Percentiles rank a stretch among this genome's conserved stretches.
These are phyloP conservation scores for Xerophyta viscosa DNA, from an alignment of 106 monocot genomes.

Conservation along the genomic window DNA sequence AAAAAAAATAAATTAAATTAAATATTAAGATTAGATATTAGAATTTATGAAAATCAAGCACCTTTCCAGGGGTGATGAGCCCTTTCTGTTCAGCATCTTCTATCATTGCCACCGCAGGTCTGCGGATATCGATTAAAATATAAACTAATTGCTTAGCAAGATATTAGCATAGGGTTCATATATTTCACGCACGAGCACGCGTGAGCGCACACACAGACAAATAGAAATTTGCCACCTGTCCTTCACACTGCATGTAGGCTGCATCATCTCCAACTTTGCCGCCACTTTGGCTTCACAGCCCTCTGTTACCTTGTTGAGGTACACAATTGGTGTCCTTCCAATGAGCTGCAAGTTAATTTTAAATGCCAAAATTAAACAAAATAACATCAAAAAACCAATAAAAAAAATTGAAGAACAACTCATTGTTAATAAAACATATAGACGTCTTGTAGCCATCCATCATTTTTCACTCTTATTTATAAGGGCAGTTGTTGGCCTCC, in stretches of 20 bases:
- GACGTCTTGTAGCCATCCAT: too few species aligned
- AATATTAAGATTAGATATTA: too few species aligned
- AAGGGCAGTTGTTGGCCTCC: too few species aligned
- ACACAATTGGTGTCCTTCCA: slow-evolving; percentile 79
- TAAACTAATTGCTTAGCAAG: not conserved
- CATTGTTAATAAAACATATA: too few species aligned
- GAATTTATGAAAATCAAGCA: too few species aligned
- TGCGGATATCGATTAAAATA: slow-evolving; percentile 7
- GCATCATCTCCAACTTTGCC: slow-evolving; percentile 72
- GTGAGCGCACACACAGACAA: too few species aligned
- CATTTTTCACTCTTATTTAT: too few species aligned
- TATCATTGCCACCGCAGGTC: slow-evolving; percentile 75
- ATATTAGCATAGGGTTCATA: not conserved
- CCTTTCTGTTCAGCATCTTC: slow-evolving; percentile 86
- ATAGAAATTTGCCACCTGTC: slow-evolving; percentile 41
- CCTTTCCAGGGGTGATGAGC: slow-evolving; percentile 89
- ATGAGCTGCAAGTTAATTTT: slow-evolving; percentile 40
- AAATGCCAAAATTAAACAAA: not conserved
- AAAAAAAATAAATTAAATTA: not conserved
- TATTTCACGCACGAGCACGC: not conserved
- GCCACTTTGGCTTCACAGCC: slow-evolving; percentile 67
- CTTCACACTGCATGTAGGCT: slow-evolving; percentile 81
- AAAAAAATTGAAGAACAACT: not conserved
- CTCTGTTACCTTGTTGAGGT: slow-evolving; percentile 77
- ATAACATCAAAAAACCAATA: not conserved